Evolutionary conservation across 192 early-diverging fungal species (phyloP), one percentile per base, ranked within the genome.

Genomic region (Backusella sp.): DNA sequence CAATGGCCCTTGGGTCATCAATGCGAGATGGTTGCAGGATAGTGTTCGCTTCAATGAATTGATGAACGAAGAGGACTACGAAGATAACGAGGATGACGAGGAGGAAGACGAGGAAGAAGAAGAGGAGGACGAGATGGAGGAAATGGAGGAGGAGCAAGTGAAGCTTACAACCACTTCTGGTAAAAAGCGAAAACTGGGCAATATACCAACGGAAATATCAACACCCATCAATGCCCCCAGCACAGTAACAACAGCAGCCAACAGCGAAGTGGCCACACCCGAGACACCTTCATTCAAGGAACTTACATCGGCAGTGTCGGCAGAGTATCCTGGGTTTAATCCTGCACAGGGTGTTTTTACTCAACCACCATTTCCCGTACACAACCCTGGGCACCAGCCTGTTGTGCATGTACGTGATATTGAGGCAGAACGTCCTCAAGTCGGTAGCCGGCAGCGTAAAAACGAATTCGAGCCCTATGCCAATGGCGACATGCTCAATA

Each of bases 61-160:
- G 91, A 91, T 92, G 87, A 94, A 93, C 73, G 94, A 94, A 76
- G 93, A 95, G 78, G 95, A 96, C 74, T 96, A 95, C 74, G 94
- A 94, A 78, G 75, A 76, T 21, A 56, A 70, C 4, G 69, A 70
- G 12, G 68, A 70, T 19, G 74, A 69, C 0, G 74, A 49, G 0
- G 41, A 35, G 3, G 74, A 76, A 14, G 75, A 70, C 1, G 68
- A 70, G 17, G 76, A 72, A 0, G 62, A 70, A 9, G 71, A 74
- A 23, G 32, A n/a, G 7, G 73, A 65, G 0, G 65, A 68, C 32
- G 32, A 32, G 32, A 32, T 32, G 6, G 72, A 46, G 19, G 52
- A 52, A 7, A 66, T 46, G 9, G 71, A 68, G 1, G 62, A 66
- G 6, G 46, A 62, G 2, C 35, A 59, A n/a, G 73, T 12, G 19